Percentiles rank a stretch among this genome's conserved stretches.
Evolutionary conservation across 1,284 basidiomycete species (phyloP).

Genomic region (Moesziomyces sp.): DNA sequence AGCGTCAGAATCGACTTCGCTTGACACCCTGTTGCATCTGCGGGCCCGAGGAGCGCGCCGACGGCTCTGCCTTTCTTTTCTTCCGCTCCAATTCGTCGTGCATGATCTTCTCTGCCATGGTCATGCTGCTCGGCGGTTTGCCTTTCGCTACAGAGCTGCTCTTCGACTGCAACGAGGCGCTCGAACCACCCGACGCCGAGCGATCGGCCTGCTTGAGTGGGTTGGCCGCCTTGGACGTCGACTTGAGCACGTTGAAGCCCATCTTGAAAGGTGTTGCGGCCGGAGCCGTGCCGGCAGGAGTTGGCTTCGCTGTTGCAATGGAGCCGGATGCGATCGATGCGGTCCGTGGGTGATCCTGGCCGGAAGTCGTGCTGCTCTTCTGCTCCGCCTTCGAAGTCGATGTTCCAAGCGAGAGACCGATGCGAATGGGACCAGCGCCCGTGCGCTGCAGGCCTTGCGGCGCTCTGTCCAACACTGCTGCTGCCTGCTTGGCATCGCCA

Average conservation of each 20-base stretch:
- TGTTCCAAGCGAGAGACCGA: constrained; percentile 37
- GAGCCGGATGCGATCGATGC: neutral
- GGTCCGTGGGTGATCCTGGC: neutral
- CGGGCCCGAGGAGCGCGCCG: constrained; percentile 31
- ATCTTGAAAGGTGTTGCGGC: constrained; percentile 31
- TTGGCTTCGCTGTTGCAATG: neutral
- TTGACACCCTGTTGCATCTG: constrained; percentile 54
- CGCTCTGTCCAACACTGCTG: constrained; percentile 4
- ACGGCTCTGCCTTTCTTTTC: constrained; percentile 27
- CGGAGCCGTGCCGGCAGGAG: constrained; percentile 1
- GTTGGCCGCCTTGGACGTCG: constrained; percentile 35
- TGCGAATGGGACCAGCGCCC: constrained; percentile 43
- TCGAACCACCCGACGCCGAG: neutral
- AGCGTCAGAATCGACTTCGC: constrained; percentile 51
- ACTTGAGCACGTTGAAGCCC: constrained; percentile 50
- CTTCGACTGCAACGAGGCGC: too few species aligned
- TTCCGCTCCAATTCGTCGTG: constrained; percentile 56
- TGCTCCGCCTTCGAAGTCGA: constrained; percentile 1
- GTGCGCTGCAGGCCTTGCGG: constrained; percentile 38
- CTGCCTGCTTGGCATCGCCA: neutral
- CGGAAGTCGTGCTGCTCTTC: neutral
- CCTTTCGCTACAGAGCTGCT: constrained; percentile 11
- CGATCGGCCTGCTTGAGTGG: constrained; percentile 17
- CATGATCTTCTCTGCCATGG: constrained; percentile 64
- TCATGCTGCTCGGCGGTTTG: constrained; percentile 45